Evolutionary conservation across 768 basidiomycete species (phyloP).

Genomic region (Jaapia argillacea): DNA sequence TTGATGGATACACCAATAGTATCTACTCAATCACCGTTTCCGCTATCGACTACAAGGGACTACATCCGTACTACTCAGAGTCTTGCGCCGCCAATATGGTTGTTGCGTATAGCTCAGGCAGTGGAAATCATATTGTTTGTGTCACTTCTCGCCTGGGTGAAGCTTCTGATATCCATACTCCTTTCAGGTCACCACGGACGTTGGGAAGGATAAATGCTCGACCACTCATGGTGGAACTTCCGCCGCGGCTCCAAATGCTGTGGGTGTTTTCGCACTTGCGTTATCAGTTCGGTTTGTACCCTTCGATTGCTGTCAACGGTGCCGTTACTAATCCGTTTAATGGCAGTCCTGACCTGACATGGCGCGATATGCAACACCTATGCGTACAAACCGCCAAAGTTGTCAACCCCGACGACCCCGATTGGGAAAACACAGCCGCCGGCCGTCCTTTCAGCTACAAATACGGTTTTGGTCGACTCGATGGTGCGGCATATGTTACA

Average conservation of each 20-base stretch:
- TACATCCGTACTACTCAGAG: conserved; percentile 96
- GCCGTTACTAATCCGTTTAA: conserved; percentile 1
- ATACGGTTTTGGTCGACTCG: conserved; percentile 88
- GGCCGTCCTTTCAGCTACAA: conserved; percentile 79
- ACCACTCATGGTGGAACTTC: conserved; percentile 89
- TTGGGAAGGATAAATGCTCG: conserved; percentile 76
- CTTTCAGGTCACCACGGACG: conserved; percentile 84
- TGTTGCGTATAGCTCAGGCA: conserved; percentile 92
- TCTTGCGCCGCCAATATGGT: conserved; percentile 96
- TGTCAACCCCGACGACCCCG: conserved; percentile 84
- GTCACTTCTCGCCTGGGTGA: conserved; percentile 2
- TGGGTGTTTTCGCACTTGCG: conserved; percentile 86
- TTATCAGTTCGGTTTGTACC: conserved; percentile 67
- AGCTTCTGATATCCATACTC: conserved; percentile 8
- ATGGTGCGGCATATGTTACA: conserved; percentile 74
- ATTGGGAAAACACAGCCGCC: conserved; percentile 78
- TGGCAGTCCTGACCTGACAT: conserved; percentile 81
- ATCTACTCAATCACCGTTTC: conserved; percentile 95
- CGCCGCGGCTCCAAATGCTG: conserved; percentile 95
- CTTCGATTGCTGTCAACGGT: conserved; percentile 1
- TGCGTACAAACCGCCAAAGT: conserved; percentile 65
- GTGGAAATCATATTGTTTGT: conserved; percentile 87
- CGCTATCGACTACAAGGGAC: conserved; percentile 87
- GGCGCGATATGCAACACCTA: conserved; percentile 94
- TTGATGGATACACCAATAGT: conserved; percentile 98